phyloP scores from a whole-genome alignment of 2,329 filamentous ascomycete species.

The Ceratocystis cubensis region DNA sequence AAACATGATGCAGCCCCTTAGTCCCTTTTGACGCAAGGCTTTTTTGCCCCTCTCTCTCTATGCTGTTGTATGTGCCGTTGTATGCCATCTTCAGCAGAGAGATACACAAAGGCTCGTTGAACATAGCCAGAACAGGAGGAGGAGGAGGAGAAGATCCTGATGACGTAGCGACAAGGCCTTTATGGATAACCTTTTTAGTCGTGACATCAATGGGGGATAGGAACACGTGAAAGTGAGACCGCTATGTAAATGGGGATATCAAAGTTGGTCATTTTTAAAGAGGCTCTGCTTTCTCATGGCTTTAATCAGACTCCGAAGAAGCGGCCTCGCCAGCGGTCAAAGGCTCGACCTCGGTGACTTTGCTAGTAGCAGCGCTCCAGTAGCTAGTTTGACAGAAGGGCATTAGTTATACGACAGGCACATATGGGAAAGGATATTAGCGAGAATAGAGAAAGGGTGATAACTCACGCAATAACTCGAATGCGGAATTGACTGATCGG shows the following conservation, averaged over 20 bases:
- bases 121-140: no score
- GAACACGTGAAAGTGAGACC: conserved; percentile 6
- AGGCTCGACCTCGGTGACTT: conserved; percentile 44
- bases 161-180: no score
- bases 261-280: background rate
- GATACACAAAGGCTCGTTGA: no score
- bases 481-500: conserved; percentile 85
- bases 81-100: no score
- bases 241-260: background rate
- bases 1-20: conserved; percentile 12
- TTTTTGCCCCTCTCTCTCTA: conserved; percentile 4
- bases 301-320: conserved; percentile 16
- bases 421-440: background rate
- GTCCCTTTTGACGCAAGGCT: background rate
- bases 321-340: conserved; percentile 8
- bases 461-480: conserved; percentile 55
- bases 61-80: background rate
- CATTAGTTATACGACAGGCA: background rate
- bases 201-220: conserved; percentile 6
- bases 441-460: background rate
- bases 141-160: no score
- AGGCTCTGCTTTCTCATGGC: background rate
- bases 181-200: background rate
- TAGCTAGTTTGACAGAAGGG: conserved; percentile 33
- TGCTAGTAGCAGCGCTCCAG: conserved; percentile 47